Percentiles rank a stretch among this genome's conserved stretches.
Evolutionary conservation across 257 asterid species (phyloP).

Genomic region (Plectranthus barbatus): DNA sequence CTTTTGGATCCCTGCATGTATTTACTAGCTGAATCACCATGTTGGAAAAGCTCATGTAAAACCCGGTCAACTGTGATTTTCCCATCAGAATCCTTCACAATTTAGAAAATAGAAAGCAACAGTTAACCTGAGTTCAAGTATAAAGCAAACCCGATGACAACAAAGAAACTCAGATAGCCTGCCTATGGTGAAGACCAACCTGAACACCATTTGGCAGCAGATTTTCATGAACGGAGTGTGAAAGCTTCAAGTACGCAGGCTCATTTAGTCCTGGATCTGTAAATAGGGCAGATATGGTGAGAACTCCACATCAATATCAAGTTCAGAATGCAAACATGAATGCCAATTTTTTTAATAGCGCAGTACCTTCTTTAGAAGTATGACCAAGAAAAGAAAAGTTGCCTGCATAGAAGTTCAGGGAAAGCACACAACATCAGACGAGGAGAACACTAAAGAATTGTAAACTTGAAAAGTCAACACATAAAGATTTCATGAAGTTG

Average conservation of each 20-base stretch:
- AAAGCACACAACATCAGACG: slow-evolving; percentile 5
- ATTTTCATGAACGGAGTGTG: slow-evolving; percentile 50
- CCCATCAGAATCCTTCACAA: slow-evolving; percentile 40
- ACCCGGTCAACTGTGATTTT: slow-evolving; percentile 35
- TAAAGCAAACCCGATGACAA: background rate
- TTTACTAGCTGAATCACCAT: slow-evolving; percentile 73
- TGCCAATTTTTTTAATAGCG: background rate
- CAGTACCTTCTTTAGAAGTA: slow-evolving; percentile 46
- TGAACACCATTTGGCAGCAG: slow-evolving; percentile 40
- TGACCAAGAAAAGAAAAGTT: slow-evolving; percentile 43
- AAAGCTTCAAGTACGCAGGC: slow-evolving; percentile 63
- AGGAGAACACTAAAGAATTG: background rate
- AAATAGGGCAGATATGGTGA: background rate
- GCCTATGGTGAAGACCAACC: slow-evolving; percentile 33
- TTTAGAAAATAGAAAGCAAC: background rate
- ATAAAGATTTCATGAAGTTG: background rate
- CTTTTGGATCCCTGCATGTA: slow-evolving; percentile 71
- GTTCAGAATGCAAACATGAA: background rate
- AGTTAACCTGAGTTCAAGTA: background rate
- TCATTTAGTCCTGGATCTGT: slow-evolving; percentile 43
- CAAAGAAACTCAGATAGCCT: background rate
- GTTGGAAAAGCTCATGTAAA: slow-evolving; percentile 70
- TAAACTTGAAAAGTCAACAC: background rate
- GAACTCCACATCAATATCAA: background rate
- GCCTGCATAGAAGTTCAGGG: slow-evolving; percentile 35